These are phyloP conservation scores for Huntiella bhutanensis DNA, from an alignment of 2,329 filamentous ascomycete genomes.

Conservation along the genomic window DNA sequence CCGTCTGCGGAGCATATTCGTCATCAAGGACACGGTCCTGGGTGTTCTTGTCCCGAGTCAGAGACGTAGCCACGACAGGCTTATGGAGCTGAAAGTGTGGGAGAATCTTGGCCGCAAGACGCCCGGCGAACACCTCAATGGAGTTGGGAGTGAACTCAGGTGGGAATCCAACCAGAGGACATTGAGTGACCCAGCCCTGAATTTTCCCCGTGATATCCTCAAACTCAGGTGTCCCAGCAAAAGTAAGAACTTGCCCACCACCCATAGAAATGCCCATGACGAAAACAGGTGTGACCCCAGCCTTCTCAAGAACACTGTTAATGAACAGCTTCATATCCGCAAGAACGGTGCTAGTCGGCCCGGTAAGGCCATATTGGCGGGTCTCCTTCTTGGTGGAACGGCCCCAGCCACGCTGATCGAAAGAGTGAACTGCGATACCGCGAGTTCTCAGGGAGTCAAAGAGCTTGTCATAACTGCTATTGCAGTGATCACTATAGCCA, in stretches of 20 bases:
- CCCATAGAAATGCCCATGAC: slow-evolving; percentile 87
- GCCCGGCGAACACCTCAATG: slow-evolving; percentile 45
- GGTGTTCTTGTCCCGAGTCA: slow-evolving; percentile 50
- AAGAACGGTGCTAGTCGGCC: slow-evolving; percentile 53
- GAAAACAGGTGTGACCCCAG: slow-evolving; percentile 47
- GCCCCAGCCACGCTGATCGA: slow-evolving; percentile 86
- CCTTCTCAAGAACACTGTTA: slow-evolving; percentile 32
- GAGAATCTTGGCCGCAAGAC: slow-evolving; percentile 47
- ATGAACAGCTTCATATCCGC: slow-evolving; percentile 58
- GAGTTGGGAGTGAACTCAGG: slow-evolving; percentile 42
- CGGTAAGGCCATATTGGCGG: slow-evolving; percentile 50
- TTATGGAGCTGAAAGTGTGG: slow-evolving; percentile 50
- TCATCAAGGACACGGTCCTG: slow-evolving; percentile 44
- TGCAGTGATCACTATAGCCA: slow-evolving; percentile 74
- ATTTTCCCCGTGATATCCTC: slow-evolving; percentile 38
- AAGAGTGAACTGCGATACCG: slow-evolving; percentile 57
- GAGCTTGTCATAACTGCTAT: slow-evolving; percentile 54
- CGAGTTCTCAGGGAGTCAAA: slow-evolving; percentile 49
- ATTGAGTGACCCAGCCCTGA: slow-evolving; percentile 55
- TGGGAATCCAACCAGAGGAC: slow-evolving; percentile 62
- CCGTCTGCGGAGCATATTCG: slow-evolving; percentile 58
- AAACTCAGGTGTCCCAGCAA: slow-evolving; percentile 32
- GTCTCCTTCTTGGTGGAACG: slow-evolving; percentile 41
- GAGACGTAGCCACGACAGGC: slow-evolving; percentile 40
- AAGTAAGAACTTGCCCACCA: slow-evolving; percentile 53